Evolutionary conservation across 2,329 filamentous ascomycete genomes (phyloP).

Genomic region (Lasiodiplodia hormozganensis): DNA sequence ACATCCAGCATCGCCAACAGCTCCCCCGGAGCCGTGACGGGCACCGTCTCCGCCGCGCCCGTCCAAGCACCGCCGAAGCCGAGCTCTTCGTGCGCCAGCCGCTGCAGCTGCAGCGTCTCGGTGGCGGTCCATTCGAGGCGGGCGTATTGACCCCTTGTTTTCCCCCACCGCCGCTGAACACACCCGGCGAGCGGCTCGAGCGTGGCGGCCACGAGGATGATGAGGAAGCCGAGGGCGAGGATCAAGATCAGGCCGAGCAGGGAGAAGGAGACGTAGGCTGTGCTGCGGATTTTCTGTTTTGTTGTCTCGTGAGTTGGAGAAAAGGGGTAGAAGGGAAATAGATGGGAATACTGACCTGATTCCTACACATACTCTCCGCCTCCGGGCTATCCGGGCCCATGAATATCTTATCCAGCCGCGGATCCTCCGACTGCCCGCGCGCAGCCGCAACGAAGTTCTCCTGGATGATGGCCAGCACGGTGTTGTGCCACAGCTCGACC

Average conservation of each 20-base stretch:
- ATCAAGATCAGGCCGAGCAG: slow-evolving; percentile 37
- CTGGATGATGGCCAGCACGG: neutral
- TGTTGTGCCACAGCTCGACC: slow-evolving; percentile 37
- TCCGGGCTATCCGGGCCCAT: neutral
- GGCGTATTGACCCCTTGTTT: neutral
- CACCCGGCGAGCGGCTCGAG: slow-evolving; percentile 15
- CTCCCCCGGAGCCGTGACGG: neutral
- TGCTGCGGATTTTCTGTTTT: slow-evolving; percentile 34
- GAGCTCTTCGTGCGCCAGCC: slow-evolving; percentile 24
- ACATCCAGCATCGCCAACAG: neutral
- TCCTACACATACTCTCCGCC: neutral
- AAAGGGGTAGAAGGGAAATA: no score
- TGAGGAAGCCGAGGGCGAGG: slow-evolving; percentile 33
- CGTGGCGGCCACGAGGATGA: slow-evolving; percentile 33
- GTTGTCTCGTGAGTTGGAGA: no score
- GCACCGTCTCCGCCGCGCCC: neutral
- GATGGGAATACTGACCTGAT: neutral
- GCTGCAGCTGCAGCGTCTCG: slow-evolving; percentile 24
- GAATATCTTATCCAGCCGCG: neutral
- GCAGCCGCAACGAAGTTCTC: neutral
- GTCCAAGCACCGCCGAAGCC: neutral
- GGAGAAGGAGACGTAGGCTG: slow-evolving; percentile 33
- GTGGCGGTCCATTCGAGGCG: slow-evolving; percentile 22
- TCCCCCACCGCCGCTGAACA: neutral
- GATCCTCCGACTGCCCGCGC: neutral